Conservation (phyloP, 2,329 filamentous ascomycete species). For the Mollisia scopiformis region DNA sequence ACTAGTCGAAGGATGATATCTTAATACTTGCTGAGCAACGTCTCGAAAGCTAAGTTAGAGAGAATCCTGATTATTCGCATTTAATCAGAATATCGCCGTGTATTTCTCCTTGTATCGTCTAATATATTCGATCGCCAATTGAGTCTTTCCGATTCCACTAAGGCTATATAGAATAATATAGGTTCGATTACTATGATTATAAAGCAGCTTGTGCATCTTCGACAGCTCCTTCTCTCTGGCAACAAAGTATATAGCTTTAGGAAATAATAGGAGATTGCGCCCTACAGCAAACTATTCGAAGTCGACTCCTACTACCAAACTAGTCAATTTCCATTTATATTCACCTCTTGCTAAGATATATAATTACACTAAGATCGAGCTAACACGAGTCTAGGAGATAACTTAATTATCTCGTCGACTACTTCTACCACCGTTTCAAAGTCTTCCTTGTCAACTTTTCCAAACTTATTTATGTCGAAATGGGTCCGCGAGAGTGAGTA, state of each 20-base stretch:
- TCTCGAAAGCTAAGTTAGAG: constrained; percentile 34
- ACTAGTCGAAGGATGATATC: constrained; percentile 7
- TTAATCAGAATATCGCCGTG: constrained; percentile 24
- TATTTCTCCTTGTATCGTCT: constrained; percentile 23
- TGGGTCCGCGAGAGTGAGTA: no score
- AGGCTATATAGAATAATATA: constrained; percentile 9
- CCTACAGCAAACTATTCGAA: constrained; percentile 32
- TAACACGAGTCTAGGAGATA: no score
- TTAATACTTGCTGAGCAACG: constrained; percentile 13
- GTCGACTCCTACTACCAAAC: constrained; percentile 6
- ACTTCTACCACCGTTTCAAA: no score
- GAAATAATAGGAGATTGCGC: constrained; percentile 34
- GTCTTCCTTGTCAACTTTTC: no score
- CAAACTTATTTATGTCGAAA: no score
- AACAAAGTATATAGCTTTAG: constrained; percentile 36
- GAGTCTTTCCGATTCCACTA: constrained; percentile 10
- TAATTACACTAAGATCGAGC: no score
- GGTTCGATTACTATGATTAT: constrained; percentile 24
- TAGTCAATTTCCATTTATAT: no score
- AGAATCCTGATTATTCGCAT: constrained; percentile 11
- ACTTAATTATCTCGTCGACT: no score
- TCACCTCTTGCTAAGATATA: no score
- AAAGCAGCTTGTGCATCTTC: constrained; percentile 35
- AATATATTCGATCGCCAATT: constrained; percentile 35
- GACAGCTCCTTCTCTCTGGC: constrained; percentile 36